Evolutionary conservation across 225 moss, liverwort and hornwort genomes (phyloP).

Genomic region (Bryum argenteum): DNA sequence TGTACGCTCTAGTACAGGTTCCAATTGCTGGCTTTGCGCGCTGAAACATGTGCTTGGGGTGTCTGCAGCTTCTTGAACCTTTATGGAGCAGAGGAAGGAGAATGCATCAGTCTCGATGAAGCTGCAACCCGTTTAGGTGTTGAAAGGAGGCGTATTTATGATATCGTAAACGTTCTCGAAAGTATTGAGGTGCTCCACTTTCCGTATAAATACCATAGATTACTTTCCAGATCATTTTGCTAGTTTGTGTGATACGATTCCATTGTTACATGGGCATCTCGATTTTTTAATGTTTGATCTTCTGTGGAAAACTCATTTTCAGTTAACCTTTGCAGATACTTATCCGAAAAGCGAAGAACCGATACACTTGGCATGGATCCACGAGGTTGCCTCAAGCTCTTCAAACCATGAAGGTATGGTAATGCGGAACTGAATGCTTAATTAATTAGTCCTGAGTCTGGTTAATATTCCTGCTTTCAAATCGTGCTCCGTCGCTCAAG

Average conservation of each 20-base stretch:
- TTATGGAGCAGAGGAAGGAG: conserved; percentile 82
- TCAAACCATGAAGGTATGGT: conserved; percentile 76
- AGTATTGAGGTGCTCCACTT: conserved; percentile 65
- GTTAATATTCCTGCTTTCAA: neutral
- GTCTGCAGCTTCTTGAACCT: conserved; percentile 78
- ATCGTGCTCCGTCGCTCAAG: neutral
- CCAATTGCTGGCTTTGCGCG: conserved; percentile 1
- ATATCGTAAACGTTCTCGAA: conserved; percentile 92
- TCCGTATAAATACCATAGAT: neutral
- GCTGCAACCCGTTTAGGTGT: conserved; percentile 84
- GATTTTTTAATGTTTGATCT: neutral
- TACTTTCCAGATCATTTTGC: neutral
- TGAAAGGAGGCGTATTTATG: conserved; percentile 95
- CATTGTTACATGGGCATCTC: neutral
- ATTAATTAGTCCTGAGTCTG: neutral
- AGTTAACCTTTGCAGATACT: conserved; percentile 61
- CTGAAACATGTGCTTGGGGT: neutral
- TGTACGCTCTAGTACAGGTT: neutral
- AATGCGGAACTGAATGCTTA: neutral
- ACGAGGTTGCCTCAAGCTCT: conserved; percentile 76
- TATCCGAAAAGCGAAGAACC: conserved; percentile 90
- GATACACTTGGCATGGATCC: conserved; percentile 94
- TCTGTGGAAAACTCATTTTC: neutral
- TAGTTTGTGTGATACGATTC: too few relatives aligned
- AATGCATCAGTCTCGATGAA: conserved; percentile 91